These are phyloP conservation scores for Miscanthus lutarioriparius DNA, from an alignment of 176 grass and related monocot genomes.

Conservation along the genomic window DNA sequence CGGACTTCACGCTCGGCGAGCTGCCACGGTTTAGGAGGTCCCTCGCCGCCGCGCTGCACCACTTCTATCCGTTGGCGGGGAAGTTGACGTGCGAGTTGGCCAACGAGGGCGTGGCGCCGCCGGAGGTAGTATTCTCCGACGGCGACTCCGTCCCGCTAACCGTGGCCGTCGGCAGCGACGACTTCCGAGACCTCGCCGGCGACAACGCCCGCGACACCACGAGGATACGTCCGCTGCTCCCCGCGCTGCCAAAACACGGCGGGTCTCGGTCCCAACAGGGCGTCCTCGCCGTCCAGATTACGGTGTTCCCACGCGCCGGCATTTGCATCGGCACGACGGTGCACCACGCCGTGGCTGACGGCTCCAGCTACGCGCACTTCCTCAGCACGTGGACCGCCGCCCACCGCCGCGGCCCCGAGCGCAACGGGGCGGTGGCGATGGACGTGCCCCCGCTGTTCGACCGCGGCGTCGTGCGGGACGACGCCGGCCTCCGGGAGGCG, in stretches of 20 bases:
- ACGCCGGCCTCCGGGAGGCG: conserved; percentile 32
- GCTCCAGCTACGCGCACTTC: conserved; percentile 85
- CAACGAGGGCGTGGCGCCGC: conserved; percentile 5
- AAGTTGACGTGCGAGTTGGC: conserved; percentile 22
- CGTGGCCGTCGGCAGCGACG: conserved; percentile 36
- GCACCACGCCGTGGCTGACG: conserved; percentile 83
- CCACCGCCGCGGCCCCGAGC: not conserved
- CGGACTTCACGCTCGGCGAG: conserved; percentile 33
- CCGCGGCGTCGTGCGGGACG: conserved; percentile 49
- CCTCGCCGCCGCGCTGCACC: conserved; percentile 57
- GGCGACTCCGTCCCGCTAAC: conserved; percentile 38
- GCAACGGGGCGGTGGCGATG: not conserved
- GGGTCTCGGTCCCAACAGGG: conserved; percentile 15
- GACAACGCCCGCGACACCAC: conserved; percentile 36
- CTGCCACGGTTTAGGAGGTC: conserved; percentile 49
- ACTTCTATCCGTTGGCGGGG: conserved; percentile 65
- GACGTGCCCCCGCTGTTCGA: conserved; percentile 47
- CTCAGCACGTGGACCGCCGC: conserved; percentile 47
- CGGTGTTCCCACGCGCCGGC: conserved; percentile 63
- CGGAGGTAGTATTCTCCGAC: conserved; percentile 11
- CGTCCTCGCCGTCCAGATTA: conserved; percentile 63
- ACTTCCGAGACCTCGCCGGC: conserved; percentile 54
- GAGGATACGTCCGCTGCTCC: conserved; percentile 50
- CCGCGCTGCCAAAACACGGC: conserved; percentile 11
- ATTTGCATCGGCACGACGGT: conserved; percentile 58